Conservation (phyloP, 1,139 yeast genomes). For the Dujonia santamariae region DNA sequence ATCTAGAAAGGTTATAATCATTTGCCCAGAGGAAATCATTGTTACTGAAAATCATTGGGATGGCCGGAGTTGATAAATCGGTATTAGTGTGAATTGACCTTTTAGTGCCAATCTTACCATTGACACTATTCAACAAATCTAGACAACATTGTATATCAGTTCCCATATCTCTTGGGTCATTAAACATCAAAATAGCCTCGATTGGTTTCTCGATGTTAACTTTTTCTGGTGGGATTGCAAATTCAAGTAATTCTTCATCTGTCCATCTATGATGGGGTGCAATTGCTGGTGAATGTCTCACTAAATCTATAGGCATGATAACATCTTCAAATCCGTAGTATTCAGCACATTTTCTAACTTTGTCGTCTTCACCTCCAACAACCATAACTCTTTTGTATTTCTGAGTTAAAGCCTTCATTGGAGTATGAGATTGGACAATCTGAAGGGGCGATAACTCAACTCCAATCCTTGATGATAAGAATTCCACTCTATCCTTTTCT, state of each 20-base stretch:
- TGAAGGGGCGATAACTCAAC: constrained; percentile 58
- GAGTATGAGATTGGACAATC: constrained; percentile 89
- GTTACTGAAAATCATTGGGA: constrained; percentile 84
- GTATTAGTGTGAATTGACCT: constrained; percentile 21
- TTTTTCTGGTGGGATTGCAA: constrained; percentile 34
- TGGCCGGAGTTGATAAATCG: constrained; percentile 43
- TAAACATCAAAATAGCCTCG: constrained; percentile 82
- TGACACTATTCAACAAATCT: constrained; percentile 65
- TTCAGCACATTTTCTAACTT: constrained; percentile 67
- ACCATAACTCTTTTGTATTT: constrained; percentile 65
- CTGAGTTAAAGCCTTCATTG: constrained; percentile 61
- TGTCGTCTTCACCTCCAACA: constrained; percentile 79
- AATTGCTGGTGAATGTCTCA: constrained; percentile 52
- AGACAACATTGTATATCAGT: constrained; percentile 76
- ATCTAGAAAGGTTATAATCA: constrained; percentile 73
- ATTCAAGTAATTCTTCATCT: constrained; percentile 41
- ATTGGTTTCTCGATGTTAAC: constrained; percentile 41
- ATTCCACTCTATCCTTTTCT: constrained; percentile 60
- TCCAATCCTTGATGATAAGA: constrained; percentile 50
- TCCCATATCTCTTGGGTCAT: constrained; percentile 90
- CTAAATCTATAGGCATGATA: constrained; percentile 71
- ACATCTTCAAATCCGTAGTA: constrained; percentile 82
- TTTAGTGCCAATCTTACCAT: constrained; percentile 66
- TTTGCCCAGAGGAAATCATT: constrained; percentile 91
- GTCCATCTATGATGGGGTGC: constrained; percentile 72